Evolutionary conservation across 495 filamentous ascomycete species (phyloP).

Genomic region (Aspergillus hancockii): DNA sequence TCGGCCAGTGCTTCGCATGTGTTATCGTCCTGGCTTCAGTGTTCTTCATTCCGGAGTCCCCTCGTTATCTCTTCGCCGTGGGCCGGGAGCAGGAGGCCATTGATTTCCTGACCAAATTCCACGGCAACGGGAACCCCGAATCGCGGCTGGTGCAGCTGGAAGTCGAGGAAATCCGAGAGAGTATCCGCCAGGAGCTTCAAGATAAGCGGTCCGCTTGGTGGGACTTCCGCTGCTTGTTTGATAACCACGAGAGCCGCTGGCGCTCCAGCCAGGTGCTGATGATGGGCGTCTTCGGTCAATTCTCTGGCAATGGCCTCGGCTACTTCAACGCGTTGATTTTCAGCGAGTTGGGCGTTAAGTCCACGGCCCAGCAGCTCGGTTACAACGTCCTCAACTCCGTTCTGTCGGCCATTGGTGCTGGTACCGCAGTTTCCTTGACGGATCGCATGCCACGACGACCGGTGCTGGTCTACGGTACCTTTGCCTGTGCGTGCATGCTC

Average conservation of each 20-base stretch:
- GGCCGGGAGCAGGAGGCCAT: constrained; percentile 55
- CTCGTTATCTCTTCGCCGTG: constrained; percentile 57
- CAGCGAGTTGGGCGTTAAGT: constrained; percentile 3
- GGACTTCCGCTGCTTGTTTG: constrained; percentile 42
- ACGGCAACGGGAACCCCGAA: constrained; percentile 55
- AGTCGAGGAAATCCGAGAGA: constrained; percentile 60
- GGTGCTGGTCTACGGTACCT: constrained; percentile 60
- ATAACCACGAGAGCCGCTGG: constrained; percentile 58
- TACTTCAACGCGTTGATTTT: constrained; percentile 50
- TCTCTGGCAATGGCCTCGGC: constrained; percentile 49
- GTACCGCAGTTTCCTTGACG: constrained; percentile 64
- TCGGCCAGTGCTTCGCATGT: constrained; percentile 48
- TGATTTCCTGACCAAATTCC: constrained; percentile 57
- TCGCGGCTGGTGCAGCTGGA: constrained; percentile 56
- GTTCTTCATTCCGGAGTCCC: constrained; percentile 63
- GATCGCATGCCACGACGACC: constrained; percentile 66
- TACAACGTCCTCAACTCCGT: constrained; percentile 60
- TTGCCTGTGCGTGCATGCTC: constrained; percentile 48
- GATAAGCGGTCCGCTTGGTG: constrained; percentile 46
- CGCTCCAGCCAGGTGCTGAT: constrained; percentile 62
- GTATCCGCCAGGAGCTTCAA: constrained; percentile 52
- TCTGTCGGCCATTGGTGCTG: constrained; percentile 65
- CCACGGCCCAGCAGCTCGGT: constrained; percentile 30
- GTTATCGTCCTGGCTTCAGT: constrained; percentile 55
- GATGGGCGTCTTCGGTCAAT: constrained; percentile 61